These are phyloP conservation scores for Crepidotus variabilis DNA, from an alignment of 768 basidiomycete genomes.

Conservation along the genomic window DNA sequence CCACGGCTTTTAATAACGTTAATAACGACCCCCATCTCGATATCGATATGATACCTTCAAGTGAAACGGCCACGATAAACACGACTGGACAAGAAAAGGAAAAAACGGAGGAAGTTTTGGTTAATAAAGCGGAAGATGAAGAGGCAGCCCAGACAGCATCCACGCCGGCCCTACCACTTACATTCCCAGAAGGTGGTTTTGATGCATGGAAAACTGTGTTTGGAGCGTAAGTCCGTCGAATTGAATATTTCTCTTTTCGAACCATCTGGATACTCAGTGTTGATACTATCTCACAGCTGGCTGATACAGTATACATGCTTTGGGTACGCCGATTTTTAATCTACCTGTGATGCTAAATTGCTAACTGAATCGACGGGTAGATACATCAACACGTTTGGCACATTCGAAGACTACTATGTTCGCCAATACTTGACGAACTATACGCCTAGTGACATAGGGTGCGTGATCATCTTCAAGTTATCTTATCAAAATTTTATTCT, in stretches of 20 bases:
- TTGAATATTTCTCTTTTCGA: no score
- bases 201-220: constrained; percentile 14
- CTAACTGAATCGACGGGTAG: constrained; percentile 3
- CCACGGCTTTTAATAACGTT: no score
- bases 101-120: background rate
- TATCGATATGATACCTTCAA: no score
- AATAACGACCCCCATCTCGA: no score
- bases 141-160: background rate
- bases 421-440: constrained; percentile 16
- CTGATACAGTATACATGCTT: constrained; percentile 16
- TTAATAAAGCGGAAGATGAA: background rate
- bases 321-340: constrained; percentile 5
- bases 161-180: background rate
- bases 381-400: constrained; percentile 22
- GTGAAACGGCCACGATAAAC: no score
- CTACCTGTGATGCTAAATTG: no score
- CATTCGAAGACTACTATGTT: constrained; percentile 23
- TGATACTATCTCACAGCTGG: constrained; percentile 9
- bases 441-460: constrained; percentile 24
- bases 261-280: background rate
- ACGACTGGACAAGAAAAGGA: no score
- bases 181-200: constrained; percentile 15
- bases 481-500: background rate
- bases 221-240: constrained; percentile 17
- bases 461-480: background rate